Evolutionary conservation across 495 filamentous ascomycete species (phyloP).

Genomic region (Pseudevernia furfuracea): DNA sequence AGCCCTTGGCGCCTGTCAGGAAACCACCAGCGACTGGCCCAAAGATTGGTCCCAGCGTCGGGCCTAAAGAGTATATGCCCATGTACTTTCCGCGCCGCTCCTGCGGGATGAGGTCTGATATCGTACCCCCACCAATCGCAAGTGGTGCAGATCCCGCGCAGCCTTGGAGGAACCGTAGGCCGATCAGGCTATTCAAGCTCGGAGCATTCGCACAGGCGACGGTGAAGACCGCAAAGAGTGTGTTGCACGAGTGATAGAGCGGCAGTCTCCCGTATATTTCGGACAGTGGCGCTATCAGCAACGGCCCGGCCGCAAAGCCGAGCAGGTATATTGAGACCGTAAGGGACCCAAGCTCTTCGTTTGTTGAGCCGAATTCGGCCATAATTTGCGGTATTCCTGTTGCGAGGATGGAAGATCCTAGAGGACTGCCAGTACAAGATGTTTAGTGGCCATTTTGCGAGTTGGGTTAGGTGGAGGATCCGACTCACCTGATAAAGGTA

Average conservation of each 20-base stretch:
- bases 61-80: slow-evolving; percentile 28
- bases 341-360: slow-evolving; percentile 3
- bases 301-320: slow-evolving; percentile 43
- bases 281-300: slow-evolving; percentile 52
- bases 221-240: slow-evolving; percentile 29
- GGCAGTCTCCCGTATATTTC: slow-evolving; percentile 45
- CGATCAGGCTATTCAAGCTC: slow-evolving; percentile 25
- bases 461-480: background rate
- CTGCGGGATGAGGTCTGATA: slow-evolving; percentile 29
- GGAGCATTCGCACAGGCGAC: slow-evolving; percentile 31
- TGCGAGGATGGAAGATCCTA: slow-evolving; percentile 12
- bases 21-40: slow-evolving; percentile 32
- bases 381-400: slow-evolving; percentile 9
- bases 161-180: slow-evolving; percentile 32
- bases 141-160: slow-evolving; percentile 28
- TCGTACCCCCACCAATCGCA: slow-evolving; percentile 24
- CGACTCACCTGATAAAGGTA: slow-evolving; percentile 49
- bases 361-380: slow-evolving; percentile 6
- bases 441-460: background rate
- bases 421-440: slow-evolving; percentile 27
- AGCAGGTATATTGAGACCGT: slow-evolving; percentile 8
- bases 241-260: slow-evolving; percentile 29
- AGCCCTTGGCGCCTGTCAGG: slow-evolving; percentile 35
- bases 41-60: slow-evolving; percentile 25
- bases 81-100: slow-evolving; percentile 28